Evolutionary conservation across 768 basidiomycete species (phyloP), one percentile per base, ranked within the genome.

Genomic region (Auriscalpium vulgare): DNA sequence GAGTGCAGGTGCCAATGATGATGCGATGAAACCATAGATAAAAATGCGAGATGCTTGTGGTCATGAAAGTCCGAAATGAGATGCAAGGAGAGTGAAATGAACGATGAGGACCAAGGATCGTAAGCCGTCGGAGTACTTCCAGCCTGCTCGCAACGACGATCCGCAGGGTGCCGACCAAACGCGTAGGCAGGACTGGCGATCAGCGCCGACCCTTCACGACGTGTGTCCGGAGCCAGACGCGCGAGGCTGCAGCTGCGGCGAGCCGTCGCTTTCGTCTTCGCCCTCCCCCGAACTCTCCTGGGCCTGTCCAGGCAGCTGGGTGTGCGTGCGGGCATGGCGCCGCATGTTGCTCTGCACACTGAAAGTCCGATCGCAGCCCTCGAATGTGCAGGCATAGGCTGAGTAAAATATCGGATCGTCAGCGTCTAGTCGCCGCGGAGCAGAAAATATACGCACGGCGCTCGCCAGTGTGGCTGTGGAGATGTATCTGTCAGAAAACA

Each of bases 331-430:
- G 57, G 88, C 83, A 68, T 91, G 89, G 56, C 89, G 78, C 59
- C 89, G 85, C 89, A 91, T 91, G 73, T 91, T 91, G 69, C 87
- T 90, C 66, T 90, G 81, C 50, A 91, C 89, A 65, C 87, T 89
- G 70, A 91, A 91, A 66, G 84, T 83, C 46, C 88, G 84, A 8
- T 85, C 85, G 71, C 89, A 91, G 56, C 80, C 80, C 60, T 84
- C 80, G 52, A 82, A 79, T 16, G 88, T 83, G 67, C 89, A 91
- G 46, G 78, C 72, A 70, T 87, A 90, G 9, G 89, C 89, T 91
- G 67, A 56, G 58, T 47, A 56, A 48, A 48, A 52, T 13, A 16
- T 3, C 14, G 44, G 59, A 36, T 45, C 19, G 47, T 48, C 48
- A 50, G 56, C 55, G 56, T 56, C 37, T 56, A 54, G 53, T 50